Evolutionary conservation across 768 basidiomycete species (phyloP), one percentile per base, ranked within the genome.

Genomic region (Paxillus ammoniavirescens): DNA sequence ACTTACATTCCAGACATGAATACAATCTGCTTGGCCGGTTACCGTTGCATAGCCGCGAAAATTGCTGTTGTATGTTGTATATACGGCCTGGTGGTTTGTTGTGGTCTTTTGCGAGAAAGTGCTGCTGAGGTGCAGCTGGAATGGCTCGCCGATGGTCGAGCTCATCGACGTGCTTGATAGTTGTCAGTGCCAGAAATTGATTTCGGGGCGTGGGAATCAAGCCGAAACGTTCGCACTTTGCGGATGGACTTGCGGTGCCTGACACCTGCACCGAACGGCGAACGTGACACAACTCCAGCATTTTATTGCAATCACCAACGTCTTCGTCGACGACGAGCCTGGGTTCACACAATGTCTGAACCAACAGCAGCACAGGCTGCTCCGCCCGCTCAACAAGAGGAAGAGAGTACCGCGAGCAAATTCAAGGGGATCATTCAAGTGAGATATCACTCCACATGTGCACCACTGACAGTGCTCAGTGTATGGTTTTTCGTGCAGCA

Each of bases 1-100:
- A 75, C 79, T 61, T 63, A 91, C 89, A 66, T 91, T 86, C 53
- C 88, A 68, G 42, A 92, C 65, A 69, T 91, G 88, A 37, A 91
- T 73, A 30, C 90, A 90, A 52, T 92, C 88, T 57, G 78, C 80
- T 55, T 90, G 87, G 12, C 77, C 84, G 13, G 87, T 79, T 50
- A 89, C 76, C 1, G 87, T 87, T 40, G 80, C 84, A 74, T 78
- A 79, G 26, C 82, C 80, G 37, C 86, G 82, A 41, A 68, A 66
- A 35, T 51, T 49, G 18, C 47, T 35, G 42, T 59, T 60, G 48
- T 63, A 36, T 12, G 58, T 49, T n/a, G 56, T 47, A 45, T 53
- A 70, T 41, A 66, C 8, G 0, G 64, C 56, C n/a, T 62, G 51
- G 53, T 35, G 3, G 23, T 18, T 7, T 8, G 5, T 0, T 37